Conservation (phyloP, 768 basidiomycete species). For the Trametes cinnabarina region DNA sequence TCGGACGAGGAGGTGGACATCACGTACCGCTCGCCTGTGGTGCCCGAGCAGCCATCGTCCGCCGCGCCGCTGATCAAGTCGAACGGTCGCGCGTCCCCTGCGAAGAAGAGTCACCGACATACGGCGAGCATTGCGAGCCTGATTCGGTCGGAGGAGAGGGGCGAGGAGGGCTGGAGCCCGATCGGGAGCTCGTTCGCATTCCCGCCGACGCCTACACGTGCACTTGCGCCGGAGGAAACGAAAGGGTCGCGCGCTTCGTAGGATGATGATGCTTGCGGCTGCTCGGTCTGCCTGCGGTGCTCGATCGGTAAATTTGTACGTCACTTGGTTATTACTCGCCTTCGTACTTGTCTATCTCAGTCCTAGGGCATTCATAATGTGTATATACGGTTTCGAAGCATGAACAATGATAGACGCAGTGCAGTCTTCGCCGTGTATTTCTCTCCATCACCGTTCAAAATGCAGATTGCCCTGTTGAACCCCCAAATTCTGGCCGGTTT, state of each 20-base stretch:
- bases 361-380: neutral
- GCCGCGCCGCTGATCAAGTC: conserved; percentile 36
- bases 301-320: neutral
- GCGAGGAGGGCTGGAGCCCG: conserved; percentile 84
- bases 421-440: neutral
- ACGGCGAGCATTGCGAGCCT: conserved; percentile 84
- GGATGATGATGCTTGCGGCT: too few relatives aligned
- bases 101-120: conserved; percentile 59
- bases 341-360: neutral
- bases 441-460: too few relatives aligned
- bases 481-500: too few relatives aligned
- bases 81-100: conserved; percentile 24
- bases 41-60: conserved; percentile 32
- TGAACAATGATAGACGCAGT: neutral
- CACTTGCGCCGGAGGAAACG: conserved; percentile 17
- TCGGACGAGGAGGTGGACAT: conserved; percentile 72
- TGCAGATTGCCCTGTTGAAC: too few relatives aligned
- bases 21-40: conserved; percentile 64
- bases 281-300: too few relatives aligned
- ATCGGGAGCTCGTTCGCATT: conserved; percentile 56
- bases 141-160: conserved; percentile 72
- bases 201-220: conserved; percentile 37
- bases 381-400: neutral
- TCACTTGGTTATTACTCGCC: conserved; percentile 6
- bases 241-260: conserved; percentile 11